These are phyloP conservation scores for Mycena pura DNA, from an alignment of 768 basidiomycete genomes.

Conservation along the genomic window DNA sequence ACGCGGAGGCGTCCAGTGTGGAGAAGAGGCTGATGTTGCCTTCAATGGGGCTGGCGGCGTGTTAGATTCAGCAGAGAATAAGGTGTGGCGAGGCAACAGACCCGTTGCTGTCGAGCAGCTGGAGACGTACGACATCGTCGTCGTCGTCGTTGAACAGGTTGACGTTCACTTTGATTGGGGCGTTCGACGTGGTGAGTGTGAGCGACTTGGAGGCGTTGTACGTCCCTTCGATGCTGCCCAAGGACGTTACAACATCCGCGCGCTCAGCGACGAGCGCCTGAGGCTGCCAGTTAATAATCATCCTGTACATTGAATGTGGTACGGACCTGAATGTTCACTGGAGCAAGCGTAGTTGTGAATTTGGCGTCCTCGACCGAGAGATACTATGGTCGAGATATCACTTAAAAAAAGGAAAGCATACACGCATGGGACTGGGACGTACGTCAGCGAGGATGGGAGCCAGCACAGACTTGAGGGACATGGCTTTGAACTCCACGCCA, in stretches of 20 bases:
- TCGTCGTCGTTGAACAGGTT: constrained; percentile 9
- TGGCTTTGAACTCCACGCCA: constrained; percentile 1
- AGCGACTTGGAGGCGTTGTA: constrained; percentile 16
- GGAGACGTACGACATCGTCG: neutral
- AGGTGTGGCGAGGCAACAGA: neutral
- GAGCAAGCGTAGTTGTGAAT: neutral
- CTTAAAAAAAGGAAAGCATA: neutral
- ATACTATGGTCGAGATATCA: neutral
- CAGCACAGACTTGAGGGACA: constrained; percentile 6
- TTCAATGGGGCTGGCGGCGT: neutral
- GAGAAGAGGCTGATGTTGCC: constrained; percentile 14
- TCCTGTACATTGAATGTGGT: too few relatives aligned
- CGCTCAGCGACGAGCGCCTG: constrained; percentile 5
- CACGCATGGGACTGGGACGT: too few relatives aligned
- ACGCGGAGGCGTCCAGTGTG: neutral
- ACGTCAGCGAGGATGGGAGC: constrained; percentile 6
- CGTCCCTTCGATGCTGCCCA: constrained; percentile 18
- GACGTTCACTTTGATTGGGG: constrained; percentile 17
- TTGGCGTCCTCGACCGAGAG: neutral
- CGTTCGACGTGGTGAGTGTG: constrained; percentile 8
- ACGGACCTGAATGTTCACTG: neutral
- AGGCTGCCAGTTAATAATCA: too few relatives aligned
- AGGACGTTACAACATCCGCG: neutral
- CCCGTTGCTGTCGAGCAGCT: constrained; percentile 16
- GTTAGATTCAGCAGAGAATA: neutral